phyloP scores from a whole-genome alignment of 768 basidiomycete genomes.

The Dictyophora rubrovolvata region DNA sequence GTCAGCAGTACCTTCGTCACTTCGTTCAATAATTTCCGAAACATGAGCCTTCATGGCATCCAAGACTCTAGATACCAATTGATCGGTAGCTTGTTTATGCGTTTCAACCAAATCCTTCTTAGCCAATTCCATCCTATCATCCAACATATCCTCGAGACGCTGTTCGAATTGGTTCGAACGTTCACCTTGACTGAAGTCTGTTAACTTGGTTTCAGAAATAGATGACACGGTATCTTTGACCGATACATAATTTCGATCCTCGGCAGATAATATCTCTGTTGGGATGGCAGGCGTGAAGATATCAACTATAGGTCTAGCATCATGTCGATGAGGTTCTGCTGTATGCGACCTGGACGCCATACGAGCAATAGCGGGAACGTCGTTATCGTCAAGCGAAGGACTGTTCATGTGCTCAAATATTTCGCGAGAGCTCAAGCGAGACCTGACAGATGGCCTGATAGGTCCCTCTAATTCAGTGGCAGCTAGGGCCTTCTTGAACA shows the following conservation, averaged over 20 bases:
- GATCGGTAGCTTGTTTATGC: neutral
- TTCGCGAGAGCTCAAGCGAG: slow-evolving; percentile 65
- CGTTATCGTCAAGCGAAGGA: slow-evolving; percentile 70
- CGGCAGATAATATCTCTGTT: slow-evolving; percentile 9
- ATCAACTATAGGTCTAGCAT: slow-evolving; percentile 23
- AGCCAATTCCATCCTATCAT: slow-evolving; percentile 50
- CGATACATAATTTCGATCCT: slow-evolving; percentile 32
- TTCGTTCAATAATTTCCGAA: slow-evolving; percentile 1
- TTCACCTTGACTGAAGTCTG: slow-evolving; percentile 33
- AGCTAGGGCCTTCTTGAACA: slow-evolving; percentile 68
- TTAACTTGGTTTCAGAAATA: slow-evolving; percentile 32
- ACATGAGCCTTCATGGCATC: slow-evolving; percentile 23
- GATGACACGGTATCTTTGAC: slow-evolving; percentile 36
- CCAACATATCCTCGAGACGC: slow-evolving; percentile 50
- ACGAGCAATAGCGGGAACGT: slow-evolving; percentile 59
- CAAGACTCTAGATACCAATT: slow-evolving; percentile 28
- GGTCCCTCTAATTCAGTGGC: slow-evolving; percentile 45
- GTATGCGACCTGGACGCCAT: slow-evolving; percentile 33
- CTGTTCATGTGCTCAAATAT: slow-evolving; percentile 56
- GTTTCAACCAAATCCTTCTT: slow-evolving; percentile 11
- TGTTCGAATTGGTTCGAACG: slow-evolving; percentile 50
- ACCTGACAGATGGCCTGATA: slow-evolving; percentile 62
- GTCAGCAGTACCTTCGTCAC: slow-evolving; percentile 25
- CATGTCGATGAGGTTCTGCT: neutral
- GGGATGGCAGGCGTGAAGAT: slow-evolving; percentile 30